These are phyloP conservation scores for Dothideomycetidae sp. DNA, from an alignment of 2,329 filamentous ascomycete species.

Conservation along the genomic window DNA sequence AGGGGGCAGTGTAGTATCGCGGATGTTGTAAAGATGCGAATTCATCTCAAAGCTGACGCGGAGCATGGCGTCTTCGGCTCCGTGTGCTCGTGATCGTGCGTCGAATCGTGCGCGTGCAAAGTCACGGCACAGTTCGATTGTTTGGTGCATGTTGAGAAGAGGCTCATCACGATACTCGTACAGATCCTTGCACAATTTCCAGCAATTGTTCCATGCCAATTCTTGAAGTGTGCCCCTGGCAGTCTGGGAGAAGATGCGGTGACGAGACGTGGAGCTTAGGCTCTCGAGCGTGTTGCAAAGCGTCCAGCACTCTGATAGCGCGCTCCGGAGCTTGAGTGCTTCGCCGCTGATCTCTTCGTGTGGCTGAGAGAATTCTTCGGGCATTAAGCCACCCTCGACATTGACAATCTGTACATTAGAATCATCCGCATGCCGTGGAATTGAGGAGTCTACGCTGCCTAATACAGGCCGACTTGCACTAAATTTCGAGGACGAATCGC, in stretches of 20 bases:
- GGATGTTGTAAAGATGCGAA: conserved; percentile 87
- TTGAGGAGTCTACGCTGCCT: too few relatives aligned
- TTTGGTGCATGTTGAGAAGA: conserved; percentile 23
- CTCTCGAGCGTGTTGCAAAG: conserved; percentile 81
- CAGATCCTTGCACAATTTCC: conserved; percentile 79
- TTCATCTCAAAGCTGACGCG: conserved; percentile 90
- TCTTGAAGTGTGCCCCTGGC: conserved; percentile 66
- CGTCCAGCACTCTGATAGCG: conserved; percentile 82
- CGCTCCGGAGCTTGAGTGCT: conserved; percentile 54
- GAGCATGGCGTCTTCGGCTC: conserved; percentile 69
- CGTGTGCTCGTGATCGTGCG: conserved; percentile 61
- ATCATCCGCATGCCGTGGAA: too few relatives aligned
- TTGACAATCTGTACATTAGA: conserved; percentile 5
- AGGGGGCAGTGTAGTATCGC: conserved; percentile 71
- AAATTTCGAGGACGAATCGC: conserved; percentile 2
- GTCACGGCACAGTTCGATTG: conserved; percentile 74
- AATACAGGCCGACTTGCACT: too few relatives aligned
- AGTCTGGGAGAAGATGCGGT: conserved; percentile 62
- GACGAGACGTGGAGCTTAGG: conserved; percentile 69
- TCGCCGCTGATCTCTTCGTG: conserved; percentile 30
- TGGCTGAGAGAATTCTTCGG: neutral
- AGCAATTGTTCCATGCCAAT: conserved; percentile 85
- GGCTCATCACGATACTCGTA: conserved; percentile 69
- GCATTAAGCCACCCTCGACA: conserved; percentile 3
- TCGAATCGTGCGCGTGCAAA: conserved; percentile 90